These are phyloP conservation scores for Cyberlindnera maritima DNA, from an alignment of 805 yeast species.

Conservation along the genomic window DNA sequence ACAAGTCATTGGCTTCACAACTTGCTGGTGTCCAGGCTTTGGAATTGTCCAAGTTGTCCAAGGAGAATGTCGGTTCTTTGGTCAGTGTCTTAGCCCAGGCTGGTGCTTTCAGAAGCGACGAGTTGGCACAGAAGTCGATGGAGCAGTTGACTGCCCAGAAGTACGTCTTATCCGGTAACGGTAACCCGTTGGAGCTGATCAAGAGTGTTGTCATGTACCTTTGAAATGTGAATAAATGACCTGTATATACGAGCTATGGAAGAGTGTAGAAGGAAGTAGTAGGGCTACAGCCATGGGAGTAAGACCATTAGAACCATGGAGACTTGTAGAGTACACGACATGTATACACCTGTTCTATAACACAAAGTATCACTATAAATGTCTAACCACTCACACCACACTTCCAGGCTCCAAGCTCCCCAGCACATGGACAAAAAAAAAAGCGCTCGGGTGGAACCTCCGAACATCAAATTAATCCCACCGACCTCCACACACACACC, in stretches of 20 bases:
- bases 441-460: neutral
- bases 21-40: slow-evolving; percentile 39
- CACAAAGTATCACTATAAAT: no score
- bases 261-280: neutral
- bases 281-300: neutral
- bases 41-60: slow-evolving; percentile 41
- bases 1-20: slow-evolving; percentile 49
- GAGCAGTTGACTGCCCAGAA: slow-evolving; percentile 44
- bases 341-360: no score
- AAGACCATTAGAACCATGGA: neutral
- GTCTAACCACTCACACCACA: no score
- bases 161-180: slow-evolving; percentile 59
- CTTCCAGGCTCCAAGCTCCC: no score
- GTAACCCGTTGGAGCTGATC: slow-evolving; percentile 46
- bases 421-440: no score
- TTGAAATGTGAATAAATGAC: neutral
- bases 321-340: neutral
- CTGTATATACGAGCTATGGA: neutral
- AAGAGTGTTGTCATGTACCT: slow-evolving; percentile 26
- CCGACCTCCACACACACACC: neutral
- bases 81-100: slow-evolving; percentile 40
- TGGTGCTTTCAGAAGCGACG: slow-evolving; percentile 38
- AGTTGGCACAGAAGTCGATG: slow-evolving; percentile 29
- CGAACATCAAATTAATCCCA: neutral
- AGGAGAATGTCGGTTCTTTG: slow-evolving; percentile 42